Evolutionary conservation across 257 asterid species (phyloP), one percentile per base, ranked within the genome.

Genomic region (Buddleja alternifolia): DNA sequence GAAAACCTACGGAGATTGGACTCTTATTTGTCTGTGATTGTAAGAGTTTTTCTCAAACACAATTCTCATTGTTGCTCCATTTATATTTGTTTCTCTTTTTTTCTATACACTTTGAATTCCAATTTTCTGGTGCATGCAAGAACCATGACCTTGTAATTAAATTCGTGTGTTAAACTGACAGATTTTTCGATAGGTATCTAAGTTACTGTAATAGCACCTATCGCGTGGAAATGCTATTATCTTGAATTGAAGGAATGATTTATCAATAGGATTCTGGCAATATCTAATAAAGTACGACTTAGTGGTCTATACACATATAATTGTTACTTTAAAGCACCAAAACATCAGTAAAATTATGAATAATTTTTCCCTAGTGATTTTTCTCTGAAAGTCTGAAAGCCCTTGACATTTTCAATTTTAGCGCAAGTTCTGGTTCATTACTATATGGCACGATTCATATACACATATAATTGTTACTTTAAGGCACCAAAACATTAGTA

Each of bases 1-100:
- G 89, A 89, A 66, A 94, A 94, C 79, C 85, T 94, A 57, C 83
- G 72, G 67, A 82, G 78, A 77, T 77, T 94, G 83, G 90, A 91
- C 78, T 75, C 92, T n/a, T 89, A 91, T 66, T n/a, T 91, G 71
- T 84, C 93, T 67, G 79, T 74, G 53, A 81, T 90, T 70, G 99
- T 93, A 86, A 90, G 97, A 67, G 25, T 66, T 74, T 63, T 60
- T 72, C 45, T 63, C 64, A 39, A 50, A 60, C 60, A 61, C 63
- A 34, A 54, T 72, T 59, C 62, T 66, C 48, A 4, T 54, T 61
- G 44, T 53, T 71, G 29, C 69, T 19, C 53, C 29, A 66, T 51
- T 79, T 39, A 12, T 37, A 44, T 15, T 48, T 34, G 8, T 44
- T 58, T 73, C 20, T 52, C 42, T 14, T 53, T 36, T 10, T 61